Percentiles rank a stretch among this genome's conserved stretches.
phyloP scores from a whole-genome alignment of 2,329 filamentous ascomycete genomes.

The Nemania sp. region DNA sequence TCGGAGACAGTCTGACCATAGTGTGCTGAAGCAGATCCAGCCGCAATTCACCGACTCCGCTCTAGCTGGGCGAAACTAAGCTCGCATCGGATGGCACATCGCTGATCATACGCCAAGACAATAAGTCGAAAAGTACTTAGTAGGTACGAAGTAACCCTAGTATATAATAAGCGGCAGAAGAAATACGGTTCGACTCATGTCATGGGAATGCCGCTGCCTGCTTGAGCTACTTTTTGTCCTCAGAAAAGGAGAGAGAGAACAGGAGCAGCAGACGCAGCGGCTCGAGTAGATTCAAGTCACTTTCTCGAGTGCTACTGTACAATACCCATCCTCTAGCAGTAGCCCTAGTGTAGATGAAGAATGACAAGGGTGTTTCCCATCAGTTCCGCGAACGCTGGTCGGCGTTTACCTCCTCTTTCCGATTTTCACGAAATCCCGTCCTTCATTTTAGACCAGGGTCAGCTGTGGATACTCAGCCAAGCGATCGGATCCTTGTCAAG shows the following conservation, averaged over 20 bases:
- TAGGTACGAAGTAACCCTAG: conserved; percentile 4
- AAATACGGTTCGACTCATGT: conserved; percentile 20
- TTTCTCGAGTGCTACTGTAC: not conserved
- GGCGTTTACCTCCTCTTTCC: conserved; percentile 7
- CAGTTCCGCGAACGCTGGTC: conserved; percentile 8
- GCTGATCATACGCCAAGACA: conserved; percentile 37
- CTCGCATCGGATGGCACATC: conserved; percentile 33
- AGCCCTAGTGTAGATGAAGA: not conserved
- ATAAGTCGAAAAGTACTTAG: conserved; percentile 33
- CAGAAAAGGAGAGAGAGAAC: not conserved
- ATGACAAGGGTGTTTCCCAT: not conserved
- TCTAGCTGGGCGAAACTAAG: conserved; percentile 33
- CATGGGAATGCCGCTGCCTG: not conserved
- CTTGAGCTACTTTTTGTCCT: not conserved
- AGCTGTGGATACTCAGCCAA: conserved; percentile 32
- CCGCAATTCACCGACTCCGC: conserved; percentile 31
- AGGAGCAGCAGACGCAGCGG: not conserved
- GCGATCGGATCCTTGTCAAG: conserved; percentile 33
- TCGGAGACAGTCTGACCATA: conserved; percentile 7
- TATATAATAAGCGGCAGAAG: conserved; percentile 16
- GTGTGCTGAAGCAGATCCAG: conserved; percentile 31
- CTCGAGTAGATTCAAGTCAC: not conserved
- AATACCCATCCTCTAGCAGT: not conserved
- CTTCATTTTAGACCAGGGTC: conserved; percentile 29
- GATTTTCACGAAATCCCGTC: conserved; percentile 19